Percentiles rank a stretch among this genome's conserved stretches.
phyloP scores from a whole-genome alignment of 148 eudicot genomes.

The Cornus suecica region DNA sequence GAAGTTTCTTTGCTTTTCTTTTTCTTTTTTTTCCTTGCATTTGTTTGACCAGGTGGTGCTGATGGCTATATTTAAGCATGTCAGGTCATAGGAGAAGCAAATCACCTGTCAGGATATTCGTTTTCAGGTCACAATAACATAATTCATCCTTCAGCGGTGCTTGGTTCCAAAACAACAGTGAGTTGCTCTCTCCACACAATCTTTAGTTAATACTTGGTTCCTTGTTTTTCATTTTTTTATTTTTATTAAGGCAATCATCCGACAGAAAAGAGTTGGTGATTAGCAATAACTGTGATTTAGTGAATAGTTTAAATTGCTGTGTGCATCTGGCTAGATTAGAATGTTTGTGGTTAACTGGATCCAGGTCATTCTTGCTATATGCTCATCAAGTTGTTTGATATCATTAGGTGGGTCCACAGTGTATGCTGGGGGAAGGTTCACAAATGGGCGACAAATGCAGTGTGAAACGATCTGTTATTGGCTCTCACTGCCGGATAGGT shows the following conservation, averaged over 20 bases:
- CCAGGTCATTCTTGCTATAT: background rate
- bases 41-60: background rate
- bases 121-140: slow-evolving; percentile 83
- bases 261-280: too few species aligned
- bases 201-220: background rate
- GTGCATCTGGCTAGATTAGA: background rate
- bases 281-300: background rate
- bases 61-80: slow-evolving; percentile 11
- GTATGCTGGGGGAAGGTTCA: slow-evolving; percentile 96
- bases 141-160: slow-evolving; percentile 83
- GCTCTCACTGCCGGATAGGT: slow-evolving; percentile 93
- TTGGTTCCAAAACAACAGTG: slow-evolving; percentile 89
- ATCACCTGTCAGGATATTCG: slow-evolving; percentile 76
- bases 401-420: slow-evolving; percentile 86
- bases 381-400: slow-evolving; percentile 14
- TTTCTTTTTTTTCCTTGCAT: background rate
- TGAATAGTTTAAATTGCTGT: background rate
- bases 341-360: background rate
- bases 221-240: background rate
- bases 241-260: too few species aligned
- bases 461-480: slow-evolving; percentile 90
- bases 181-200: slow-evolving; percentile 21
- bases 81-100: slow-evolving; percentile 90
- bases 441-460: slow-evolving; percentile 97
- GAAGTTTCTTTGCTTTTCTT: slow-evolving; percentile 4